phyloP scores from a whole-genome alignment of 2,329 filamentous ascomycete species.

The Amesomyces nigricolor region DNA sequence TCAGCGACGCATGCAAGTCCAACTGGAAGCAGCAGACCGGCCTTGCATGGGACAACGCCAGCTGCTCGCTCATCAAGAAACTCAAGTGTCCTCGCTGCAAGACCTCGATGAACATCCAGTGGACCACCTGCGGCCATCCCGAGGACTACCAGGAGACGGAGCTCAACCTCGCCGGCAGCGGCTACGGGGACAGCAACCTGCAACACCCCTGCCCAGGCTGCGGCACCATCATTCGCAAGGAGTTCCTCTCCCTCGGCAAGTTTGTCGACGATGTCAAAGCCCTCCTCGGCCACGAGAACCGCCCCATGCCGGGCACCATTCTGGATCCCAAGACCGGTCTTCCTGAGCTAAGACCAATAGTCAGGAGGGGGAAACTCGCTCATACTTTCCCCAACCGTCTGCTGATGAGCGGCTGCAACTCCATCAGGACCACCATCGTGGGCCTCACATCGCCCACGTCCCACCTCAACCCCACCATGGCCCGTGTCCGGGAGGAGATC shows the following conservation, averaged over 20 bases:
- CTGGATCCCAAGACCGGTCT: slow-evolving; percentile 49
- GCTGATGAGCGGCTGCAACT: slow-evolving; percentile 37
- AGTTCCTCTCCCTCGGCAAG: slow-evolving; percentile 55
- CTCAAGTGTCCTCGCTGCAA: slow-evolving; percentile 54
- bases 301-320: slow-evolving; percentile 64
- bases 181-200: slow-evolving; percentile 58
- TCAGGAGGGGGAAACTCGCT: slow-evolving; percentile 21
- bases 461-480: slow-evolving; percentile 40
- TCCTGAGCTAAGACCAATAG: slow-evolving; percentile 29
- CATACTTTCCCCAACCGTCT: slow-evolving; percentile 55
- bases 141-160: slow-evolving; percentile 30
- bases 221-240: slow-evolving; percentile 44
- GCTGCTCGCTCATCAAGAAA: slow-evolving; percentile 43
- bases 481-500: slow-evolving; percentile 46
- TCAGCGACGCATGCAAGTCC: slow-evolving; percentile 38
- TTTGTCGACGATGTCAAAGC: slow-evolving; percentile 52
- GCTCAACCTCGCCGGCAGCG: slow-evolving; percentile 41
- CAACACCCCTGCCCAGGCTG: slow-evolving; percentile 47
- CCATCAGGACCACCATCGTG: slow-evolving; percentile 38
- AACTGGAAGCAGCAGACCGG: slow-evolving; percentile 46
- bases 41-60: slow-evolving; percentile 53
- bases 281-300: slow-evolving; percentile 38
- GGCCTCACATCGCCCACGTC: slow-evolving; percentile 32
- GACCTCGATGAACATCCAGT: slow-evolving; percentile 42
- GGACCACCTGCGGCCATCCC: slow-evolving; percentile 49